Conservation (phyloP, 352 stramenopile genomes). For the Globisporangium solare region DNA sequence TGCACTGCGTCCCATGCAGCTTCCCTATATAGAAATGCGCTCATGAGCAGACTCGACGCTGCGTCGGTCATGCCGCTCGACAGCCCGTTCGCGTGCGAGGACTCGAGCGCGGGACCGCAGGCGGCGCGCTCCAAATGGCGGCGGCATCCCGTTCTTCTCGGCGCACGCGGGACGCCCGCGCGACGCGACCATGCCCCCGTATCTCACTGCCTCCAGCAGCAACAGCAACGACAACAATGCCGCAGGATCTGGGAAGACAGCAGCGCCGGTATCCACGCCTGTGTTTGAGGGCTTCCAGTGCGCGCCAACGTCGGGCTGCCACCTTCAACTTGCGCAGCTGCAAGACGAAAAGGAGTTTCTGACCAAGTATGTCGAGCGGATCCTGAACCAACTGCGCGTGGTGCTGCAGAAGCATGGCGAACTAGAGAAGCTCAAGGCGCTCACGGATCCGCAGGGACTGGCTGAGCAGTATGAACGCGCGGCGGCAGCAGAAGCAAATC, state of each 20-base stretch:
- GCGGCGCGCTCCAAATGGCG: conserved; percentile 12
- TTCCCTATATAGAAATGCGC: neutral
- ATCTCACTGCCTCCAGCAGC: neutral
- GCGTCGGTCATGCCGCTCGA: neutral
- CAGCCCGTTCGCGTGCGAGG: neutral
- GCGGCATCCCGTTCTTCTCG: neutral
- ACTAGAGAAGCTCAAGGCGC: conserved; percentile 58
- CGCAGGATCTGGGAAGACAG: neutral
- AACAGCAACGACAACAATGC: neutral
- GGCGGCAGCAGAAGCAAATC: conserved; percentile 9
- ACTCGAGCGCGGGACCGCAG: conserved; percentile 13
- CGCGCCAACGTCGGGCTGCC: conserved; percentile 19
- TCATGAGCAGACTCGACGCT: neutral
- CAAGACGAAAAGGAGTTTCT: conserved; percentile 65
- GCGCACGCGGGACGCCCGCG: neutral
- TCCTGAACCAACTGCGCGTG: conserved; percentile 53
- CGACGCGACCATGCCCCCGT: neutral
- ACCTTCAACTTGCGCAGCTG: conserved; percentile 38
- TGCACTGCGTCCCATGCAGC: neutral
- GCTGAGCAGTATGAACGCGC: conserved; percentile 10
- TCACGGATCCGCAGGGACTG: conserved; percentile 31
- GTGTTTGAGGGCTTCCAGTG: conserved; percentile 13
- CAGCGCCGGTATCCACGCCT: neutral
- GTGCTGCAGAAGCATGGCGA: conserved; percentile 68
- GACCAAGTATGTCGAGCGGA: conserved; percentile 54